Evolutionary conservation across 192 early-diverging fungal species (phyloP), one percentile per base, ranked within the genome.

Genomic region (Rhizoclosmatium sp.): DNA sequence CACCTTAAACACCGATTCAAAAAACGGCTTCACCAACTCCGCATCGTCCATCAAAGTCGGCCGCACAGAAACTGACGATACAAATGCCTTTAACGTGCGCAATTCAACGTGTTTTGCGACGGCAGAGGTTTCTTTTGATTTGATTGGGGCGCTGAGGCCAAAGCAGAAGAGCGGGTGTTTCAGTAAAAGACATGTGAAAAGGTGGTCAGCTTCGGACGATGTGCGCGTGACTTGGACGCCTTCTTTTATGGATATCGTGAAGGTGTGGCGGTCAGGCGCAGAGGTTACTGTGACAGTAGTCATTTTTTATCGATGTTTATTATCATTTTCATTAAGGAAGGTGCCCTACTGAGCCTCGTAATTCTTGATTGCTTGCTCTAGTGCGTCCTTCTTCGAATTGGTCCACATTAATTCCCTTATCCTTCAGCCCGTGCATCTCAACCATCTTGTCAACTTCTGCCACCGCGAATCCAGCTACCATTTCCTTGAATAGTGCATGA

Each of bases 401-500:
- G 31, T 31, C 31, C 31, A 31, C 31, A 31, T 31, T 31, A 31
- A 31, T 31, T 31, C 31, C 31, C 31, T 31, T 31, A 31, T 31
- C 31, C 31, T 31, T 31, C 31, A 31, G 31, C 31, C 31, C 31
- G n/a, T n/a, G 54, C 54, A n/a, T 16, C 54, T 58, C 54, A 58
- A 58, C 54, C 12, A 71, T 0, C 73, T 75, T 75, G 73, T 75
- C 73, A 40, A 75, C 44, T 39, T 75, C 73, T 10, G 31, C 73
- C n/a, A 61, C 73, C 16, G 73, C 73, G 42, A 75, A 70, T 5
- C 73, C 73, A 39, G 73, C 73, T 19, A 75, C 0, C 9, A 75
- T 14, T 23, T 75, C 60, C 73, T 75, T 75, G 0, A 68, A 48
- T 16, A 75, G 0, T 7, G 7, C 19, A 42, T 75, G 73, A n/a